Evolutionary conservation across 1,284 basidiomycete genomes (phyloP), one percentile per base, ranked within the genome.

Genomic region (Pterula multifida): DNA sequence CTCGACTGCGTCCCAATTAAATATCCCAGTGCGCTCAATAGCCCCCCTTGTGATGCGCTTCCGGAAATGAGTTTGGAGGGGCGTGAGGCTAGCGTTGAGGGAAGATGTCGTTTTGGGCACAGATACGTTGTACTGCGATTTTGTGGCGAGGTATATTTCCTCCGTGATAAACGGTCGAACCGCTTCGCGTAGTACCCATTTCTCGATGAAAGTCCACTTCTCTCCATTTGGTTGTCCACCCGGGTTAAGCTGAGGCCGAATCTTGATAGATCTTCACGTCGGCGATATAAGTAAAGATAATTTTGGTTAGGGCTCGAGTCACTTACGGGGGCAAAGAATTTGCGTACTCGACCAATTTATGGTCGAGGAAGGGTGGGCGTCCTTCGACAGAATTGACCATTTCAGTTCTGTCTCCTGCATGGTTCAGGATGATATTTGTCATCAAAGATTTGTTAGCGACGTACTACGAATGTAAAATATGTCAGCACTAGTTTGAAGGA

Each of bases 361-460:
- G 56, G 47, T 57, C 56, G 11, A 57, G 26, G 26, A 57, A 56
- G 2, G 56, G 54, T 13, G 56, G 53, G 12, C 56, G 50, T 9
- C 56, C 55, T 48, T 57, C 56, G 17, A 57, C 23, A 19, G 56
- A 57, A 26, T 55, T 54, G 21, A 47, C 49, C 56, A 57, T 57
- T 35, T 57, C 56, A 1, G 50, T 48, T 3, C 55, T 55, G 23
- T 57, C 56, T 4, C 55, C 55, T 15, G 53, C 35, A n/a, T 48
- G 26, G 42, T 56, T 57, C 3, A 57, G 44, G 23, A 56, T 51
- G 28, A 54, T 6, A 22, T 55, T 57, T 12, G 50, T 39, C 2
- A 57, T 50, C 9, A 48, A 39, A 2, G 52, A 56, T 35, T 56
- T 56, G 13, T 44, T 26, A 1, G 49, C 36, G 17, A 50, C 49